Evolutionary conservation across 2,329 filamentous ascomycete species (phyloP), one percentile per base, ranked within the genome.

Genomic region (Orbilia brochopaga): DNA sequence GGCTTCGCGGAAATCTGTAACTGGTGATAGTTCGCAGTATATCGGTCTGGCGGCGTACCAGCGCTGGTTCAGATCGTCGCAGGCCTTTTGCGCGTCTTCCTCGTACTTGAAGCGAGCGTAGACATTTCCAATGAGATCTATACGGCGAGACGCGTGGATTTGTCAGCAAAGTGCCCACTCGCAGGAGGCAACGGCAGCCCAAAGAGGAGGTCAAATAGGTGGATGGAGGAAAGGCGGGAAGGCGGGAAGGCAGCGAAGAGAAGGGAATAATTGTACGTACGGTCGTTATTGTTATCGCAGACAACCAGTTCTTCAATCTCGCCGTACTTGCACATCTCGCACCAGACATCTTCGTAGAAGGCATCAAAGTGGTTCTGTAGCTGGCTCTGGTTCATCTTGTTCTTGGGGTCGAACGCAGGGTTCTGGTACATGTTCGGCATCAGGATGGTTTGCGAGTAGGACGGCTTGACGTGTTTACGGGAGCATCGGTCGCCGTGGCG

Each of bases 41-140:
- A 99, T 96, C 74, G 94, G 94, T 59, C 94, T 86, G 19, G 91
- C 94, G 73, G 94, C 93, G 82, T 99, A 99, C 94, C 94, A 99
- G 78, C 94, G 88, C 66, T 86, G 88, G 81, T 97, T 99, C 77
- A 97, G 86, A 73, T 89, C 89, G 81, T 97, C 94, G 85, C 93
- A 97, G 73, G 94, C 94, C 75, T 87, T 86, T 80, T 97, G 92
- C 57, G 94, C 92, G 61, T 88, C 89, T 81, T 99, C 94, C 85
- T 99, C 94, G 85, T 97, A 99, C 83, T 99, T 99, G 89, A 97
- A 99, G 76, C 94, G 91, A 57, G 94, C 94, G 83, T 99, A 99
- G 78, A 99, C 94, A 81, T 99, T 99, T 78, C 94, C 94, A 79
- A 99, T 97, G 59, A 99, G 85, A 82, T 99, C 89, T 91, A 75